These are phyloP conservation scores for Umbilicus rupestris DNA, from an alignment of 164 flowering plant species.

Conservation along the genomic window DNA sequence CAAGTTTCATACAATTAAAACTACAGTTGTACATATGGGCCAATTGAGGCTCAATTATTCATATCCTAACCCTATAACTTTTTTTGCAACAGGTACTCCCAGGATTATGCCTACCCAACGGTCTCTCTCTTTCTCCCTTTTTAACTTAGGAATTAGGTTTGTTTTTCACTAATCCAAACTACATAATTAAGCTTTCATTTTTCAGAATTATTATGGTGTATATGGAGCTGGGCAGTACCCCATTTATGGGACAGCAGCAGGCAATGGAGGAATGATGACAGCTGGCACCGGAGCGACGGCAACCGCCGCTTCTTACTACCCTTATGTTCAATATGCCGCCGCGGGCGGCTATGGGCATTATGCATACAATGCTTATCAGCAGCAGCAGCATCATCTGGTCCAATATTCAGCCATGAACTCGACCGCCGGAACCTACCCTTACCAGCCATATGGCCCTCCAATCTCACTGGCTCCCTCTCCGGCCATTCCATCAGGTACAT, in stretches of 20 bases:
- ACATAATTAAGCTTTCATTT: no score
- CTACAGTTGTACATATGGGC: not conserved
- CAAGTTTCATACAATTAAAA: not conserved
- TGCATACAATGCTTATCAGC: constrained; percentile 31
- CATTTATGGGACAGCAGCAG: constrained; percentile 45
- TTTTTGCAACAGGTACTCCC: constrained; percentile 28
- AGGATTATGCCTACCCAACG: constrained; percentile 71
- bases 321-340: constrained; percentile 45
- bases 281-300: constrained; percentile 22
- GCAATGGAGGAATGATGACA: constrained; percentile 33
- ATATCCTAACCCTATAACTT: not conserved
- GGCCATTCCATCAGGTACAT: constrained; percentile 60
- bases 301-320: constrained; percentile 38
- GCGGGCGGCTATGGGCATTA: constrained; percentile 51
- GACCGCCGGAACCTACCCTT: constrained; percentile 40
- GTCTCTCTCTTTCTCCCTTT: constrained; percentile 16
- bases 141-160: no score
- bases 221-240: constrained; percentile 69
- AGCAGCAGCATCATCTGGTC: constrained; percentile 17
- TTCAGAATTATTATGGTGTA: constrained; percentile 62
- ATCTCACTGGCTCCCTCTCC: constrained; percentile 66
- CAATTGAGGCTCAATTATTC: not conserved
- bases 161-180: not conserved
- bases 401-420: no score
- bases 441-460: constrained; percentile 60